phyloP scores from a whole-genome alignment of 2,329 filamentous ascomycete genomes.

The Beauveria caledonica region DNA sequence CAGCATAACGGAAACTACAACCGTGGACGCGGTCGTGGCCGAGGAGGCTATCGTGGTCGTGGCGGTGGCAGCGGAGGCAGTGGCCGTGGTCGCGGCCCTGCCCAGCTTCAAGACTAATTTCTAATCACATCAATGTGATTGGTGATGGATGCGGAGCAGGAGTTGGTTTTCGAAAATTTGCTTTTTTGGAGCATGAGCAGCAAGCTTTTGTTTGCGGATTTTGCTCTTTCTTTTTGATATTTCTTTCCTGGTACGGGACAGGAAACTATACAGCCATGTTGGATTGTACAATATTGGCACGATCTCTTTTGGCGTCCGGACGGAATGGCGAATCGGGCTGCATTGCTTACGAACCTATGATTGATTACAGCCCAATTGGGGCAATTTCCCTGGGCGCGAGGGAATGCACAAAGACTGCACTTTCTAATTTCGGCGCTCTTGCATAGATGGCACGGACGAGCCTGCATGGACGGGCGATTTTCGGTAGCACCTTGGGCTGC shows the following conservation, averaged over 20 bases:
- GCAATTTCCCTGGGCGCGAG: not conserved
- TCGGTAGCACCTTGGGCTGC: slow-evolving; percentile 12
- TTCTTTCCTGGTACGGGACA: slow-evolving; percentile 12
- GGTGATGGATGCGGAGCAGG: slow-evolving; percentile 19
- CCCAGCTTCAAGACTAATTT: slow-evolving; percentile 27
- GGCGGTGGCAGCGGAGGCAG: slow-evolving; percentile 21
- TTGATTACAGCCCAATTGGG: slow-evolving; percentile 12
- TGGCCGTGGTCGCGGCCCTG: slow-evolving; percentile 25
- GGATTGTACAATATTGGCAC: slow-evolving; percentile 37
- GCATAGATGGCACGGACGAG: slow-evolving; percentile 7
- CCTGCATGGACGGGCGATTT: not conserved
- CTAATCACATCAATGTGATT: slow-evolving; percentile 19
- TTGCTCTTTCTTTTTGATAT: slow-evolving; percentile 22
- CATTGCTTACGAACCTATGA: slow-evolving; percentile 24
- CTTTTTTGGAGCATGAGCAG: slow-evolving; percentile 18
- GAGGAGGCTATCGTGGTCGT: slow-evolving; percentile 29
- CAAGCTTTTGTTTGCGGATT: slow-evolving; percentile 8
- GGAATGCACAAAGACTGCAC: slow-evolving; percentile 6
- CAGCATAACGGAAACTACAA: slow-evolving; percentile 30
- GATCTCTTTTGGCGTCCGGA: slow-evolving; percentile 27
- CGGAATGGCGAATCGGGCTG: slow-evolving; percentile 26
- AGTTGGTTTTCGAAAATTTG: slow-evolving; percentile 13
- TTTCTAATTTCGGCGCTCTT: slow-evolving; percentile 2
- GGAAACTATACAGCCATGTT: slow-evolving; percentile 18
- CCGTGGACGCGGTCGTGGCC: slow-evolving; percentile 30